Conservation (phyloP, 257 asterid species). For the Gardenia jasminoides region DNA sequence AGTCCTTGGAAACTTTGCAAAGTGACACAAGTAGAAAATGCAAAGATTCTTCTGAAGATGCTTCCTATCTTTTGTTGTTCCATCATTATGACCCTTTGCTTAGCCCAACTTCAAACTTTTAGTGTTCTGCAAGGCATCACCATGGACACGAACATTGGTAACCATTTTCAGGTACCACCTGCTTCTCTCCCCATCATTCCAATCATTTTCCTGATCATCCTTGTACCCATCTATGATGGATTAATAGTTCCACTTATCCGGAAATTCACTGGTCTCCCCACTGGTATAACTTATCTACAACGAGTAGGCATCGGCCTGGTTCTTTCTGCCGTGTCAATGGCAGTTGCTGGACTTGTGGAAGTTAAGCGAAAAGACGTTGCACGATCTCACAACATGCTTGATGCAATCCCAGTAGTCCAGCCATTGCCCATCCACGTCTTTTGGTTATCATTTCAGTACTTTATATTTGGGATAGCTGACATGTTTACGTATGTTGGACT, state of each 20-base stretch:
- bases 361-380: slow-evolving; percentile 63
- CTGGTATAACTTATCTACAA: slow-evolving; percentile 70
- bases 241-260: slow-evolving; percentile 51
- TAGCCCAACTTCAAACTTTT: slow-evolving; percentile 84
- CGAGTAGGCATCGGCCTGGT: slow-evolving; percentile 71
- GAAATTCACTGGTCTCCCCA: slow-evolving; percentile 56
- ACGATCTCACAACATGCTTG: slow-evolving; percentile 40
- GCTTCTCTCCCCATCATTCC: slow-evolving; percentile 76
- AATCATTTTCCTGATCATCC: slow-evolving; percentile 40
- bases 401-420: slow-evolving; percentile 46
- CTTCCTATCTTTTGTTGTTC: slow-evolving; percentile 69
- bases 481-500: slow-evolving; percentile 76
- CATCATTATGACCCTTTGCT: slow-evolving; percentile 70
- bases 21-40: slow-evolving; percentile 85
- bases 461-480: slow-evolving; percentile 78
- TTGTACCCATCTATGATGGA: slow-evolving; percentile 59
- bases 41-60: slow-evolving; percentile 58
- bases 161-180: slow-evolving; percentile 53
- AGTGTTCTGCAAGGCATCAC: slow-evolving; percentile 67
- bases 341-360: slow-evolving; percentile 58
- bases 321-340: slow-evolving; percentile 68
- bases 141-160: slow-evolving; percentile 57
- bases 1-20: slow-evolving; percentile 65
- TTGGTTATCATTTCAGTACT: slow-evolving; percentile 78
- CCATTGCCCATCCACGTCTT: slow-evolving; percentile 75